Evolutionary conservation across 2,329 filamentous ascomycete species (phyloP), one percentile per base, ranked within the genome.

Genomic region (Arthrocladium fulminans): DNA sequence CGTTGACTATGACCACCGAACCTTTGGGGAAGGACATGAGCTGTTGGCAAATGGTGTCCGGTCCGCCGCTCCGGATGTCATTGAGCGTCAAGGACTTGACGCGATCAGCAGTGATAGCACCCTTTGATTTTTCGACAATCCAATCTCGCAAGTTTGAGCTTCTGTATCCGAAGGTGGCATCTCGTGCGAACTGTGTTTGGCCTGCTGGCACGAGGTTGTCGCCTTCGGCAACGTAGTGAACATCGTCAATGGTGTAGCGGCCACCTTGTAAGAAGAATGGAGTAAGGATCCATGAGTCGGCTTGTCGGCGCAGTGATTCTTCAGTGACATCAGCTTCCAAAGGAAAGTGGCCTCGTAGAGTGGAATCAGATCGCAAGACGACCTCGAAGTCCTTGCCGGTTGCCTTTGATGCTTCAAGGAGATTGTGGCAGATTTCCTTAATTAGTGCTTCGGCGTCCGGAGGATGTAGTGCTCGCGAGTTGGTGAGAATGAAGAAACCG

Each of bases 401-500:
- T 3, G 63, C 59, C 2, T 60, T 57, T 0, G 72, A 70, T 0
- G 75, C 76, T 7, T 60, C 47, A 17, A 69, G 61, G 2, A 80
- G 55, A 51, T 76, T 76, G 3, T 55, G 54, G 54, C 74, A 77
- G 43, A 81, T 77, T 17, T 71, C 68, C 6, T 59, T 57, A 54
- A 78, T 73, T 1, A 80, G 67, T 0, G 57, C 52, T 13, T 67
- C 63, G 0, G 76, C 76, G 37, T 72, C 67, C 0, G 60, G 57
- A 0, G 74, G 69, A 17, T 73, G 74, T 2, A 80, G 61, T 0
- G 77, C 77, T 3, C 77, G 73, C 2, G 75, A 78, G 57, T 80
- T 80, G 27, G 76, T 80, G 4, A 79, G 65, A 53, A 80, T 78
- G 63, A 80, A 80, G 67, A 80, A 80, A 15, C 76, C 77, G 2